phyloP scores from a whole-genome alignment of 2,329 filamentous ascomycete species.

The Beauveria varroae region DNA sequence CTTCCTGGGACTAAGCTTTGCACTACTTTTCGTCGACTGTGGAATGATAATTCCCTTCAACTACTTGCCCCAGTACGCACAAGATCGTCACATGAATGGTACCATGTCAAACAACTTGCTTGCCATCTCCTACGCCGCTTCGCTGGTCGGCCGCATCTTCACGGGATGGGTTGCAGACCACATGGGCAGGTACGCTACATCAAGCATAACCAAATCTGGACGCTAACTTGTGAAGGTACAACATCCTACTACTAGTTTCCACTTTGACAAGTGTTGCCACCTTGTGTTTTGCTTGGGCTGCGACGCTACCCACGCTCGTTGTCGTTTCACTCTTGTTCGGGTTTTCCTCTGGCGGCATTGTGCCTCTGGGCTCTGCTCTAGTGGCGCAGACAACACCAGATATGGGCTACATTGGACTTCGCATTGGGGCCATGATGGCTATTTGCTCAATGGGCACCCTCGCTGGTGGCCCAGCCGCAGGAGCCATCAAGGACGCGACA shows the following conservation, averaged over 20 bases:
- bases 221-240: constrained; percentile 26
- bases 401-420: constrained; percentile 22
- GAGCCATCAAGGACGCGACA: constrained; percentile 14
- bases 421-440: constrained; percentile 26
- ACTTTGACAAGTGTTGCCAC: constrained; percentile 20
- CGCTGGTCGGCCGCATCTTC: constrained; percentile 42
- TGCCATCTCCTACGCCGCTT: constrained; percentile 53
- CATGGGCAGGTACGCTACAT: constrained; percentile 29
- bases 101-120: constrained; percentile 53
- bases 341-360: constrained; percentile 24
- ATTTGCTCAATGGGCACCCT: constrained; percentile 21
- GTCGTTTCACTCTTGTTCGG: constrained; percentile 22
- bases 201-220: no score
- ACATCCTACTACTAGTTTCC: constrained; percentile 26
- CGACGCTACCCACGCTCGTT: constrained; percentile 13
- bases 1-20: constrained; percentile 17
- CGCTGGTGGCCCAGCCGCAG: constrained; percentile 18
- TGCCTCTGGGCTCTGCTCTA: constrained; percentile 26
- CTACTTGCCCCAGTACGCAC: constrained; percentile 42
- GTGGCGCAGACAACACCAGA: constrained; percentile 24
- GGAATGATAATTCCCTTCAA: constrained; percentile 24
- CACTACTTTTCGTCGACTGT: constrained; percentile 21
- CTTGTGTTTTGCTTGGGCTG: constrained; percentile 24
- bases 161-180: constrained; percentile 45
- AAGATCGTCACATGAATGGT: constrained; percentile 35